A percentile compares a stretch with the other conserved stretches of the same genome.
Conservation (phyloP, 345 rosid genomes). For the Microthlaspi erraticum region DNA sequence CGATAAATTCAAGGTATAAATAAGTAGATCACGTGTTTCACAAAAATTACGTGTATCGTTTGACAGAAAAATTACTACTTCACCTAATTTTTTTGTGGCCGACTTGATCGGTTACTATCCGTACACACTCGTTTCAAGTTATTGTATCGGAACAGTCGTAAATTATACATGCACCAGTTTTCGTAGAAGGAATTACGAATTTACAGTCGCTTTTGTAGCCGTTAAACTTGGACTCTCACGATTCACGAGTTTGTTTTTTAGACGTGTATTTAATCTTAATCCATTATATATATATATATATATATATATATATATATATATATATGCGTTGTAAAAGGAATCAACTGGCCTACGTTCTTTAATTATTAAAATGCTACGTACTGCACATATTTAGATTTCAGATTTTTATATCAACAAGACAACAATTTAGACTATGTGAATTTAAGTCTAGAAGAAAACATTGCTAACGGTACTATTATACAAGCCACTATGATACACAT, state of each 20-base stretch:
- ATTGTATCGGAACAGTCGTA: conserved; percentile 1
- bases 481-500: background rate
- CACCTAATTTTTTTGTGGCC: conserved; percentile 17
- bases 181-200: no score
- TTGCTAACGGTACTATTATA: background rate
- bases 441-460: background rate
- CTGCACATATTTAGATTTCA: background rate
- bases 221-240: conserved; percentile 20
- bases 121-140: background rate
- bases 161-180: background rate
- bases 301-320: background rate
- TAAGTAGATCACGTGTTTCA: conserved; percentile 25
- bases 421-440: background rate
- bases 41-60: conserved; percentile 4
- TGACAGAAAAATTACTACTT: conserved; percentile 10
- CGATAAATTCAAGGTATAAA: background rate
- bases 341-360: background rate
- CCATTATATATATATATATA: background rate
- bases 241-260: background rate
- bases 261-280: background rate
- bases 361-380: background rate
- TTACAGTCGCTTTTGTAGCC: no score
- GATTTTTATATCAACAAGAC: no score
- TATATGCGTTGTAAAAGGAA: background rate
- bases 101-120: background rate